Evolutionary conservation across 73 alveolate genomes (phyloP).

Genomic region (Diophrys appendiculata): DNA sequence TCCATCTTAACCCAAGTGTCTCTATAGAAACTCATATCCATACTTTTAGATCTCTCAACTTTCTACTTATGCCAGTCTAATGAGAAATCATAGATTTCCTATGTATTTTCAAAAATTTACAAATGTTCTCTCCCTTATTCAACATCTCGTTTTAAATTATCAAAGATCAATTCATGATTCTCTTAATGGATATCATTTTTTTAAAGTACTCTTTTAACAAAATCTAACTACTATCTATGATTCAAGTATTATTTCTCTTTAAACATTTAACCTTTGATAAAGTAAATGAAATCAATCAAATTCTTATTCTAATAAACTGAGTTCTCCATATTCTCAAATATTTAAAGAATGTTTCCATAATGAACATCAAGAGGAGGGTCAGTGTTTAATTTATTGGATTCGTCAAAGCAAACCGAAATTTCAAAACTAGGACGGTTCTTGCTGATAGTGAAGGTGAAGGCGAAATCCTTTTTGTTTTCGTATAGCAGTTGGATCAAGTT

Average conservation of each 20-base stretch:
- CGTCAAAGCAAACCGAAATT: constrained; percentile 57
- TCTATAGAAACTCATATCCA: constrained; percentile 58
- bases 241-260: neutral
- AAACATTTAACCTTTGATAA: constrained; percentile 12
- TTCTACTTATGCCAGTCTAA: constrained; percentile 47
- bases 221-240: neutral
- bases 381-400: constrained; percentile 36
- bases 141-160: constrained; percentile 38
- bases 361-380: constrained; percentile 69
- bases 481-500: constrained; percentile 47
- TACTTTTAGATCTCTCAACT: constrained; percentile 19
- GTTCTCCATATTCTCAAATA: constrained; percentile 47
- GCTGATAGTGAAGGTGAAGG: constrained; percentile 17
- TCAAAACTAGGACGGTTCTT: constrained; percentile 55
- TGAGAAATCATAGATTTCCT: constrained; percentile 62
- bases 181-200: constrained; percentile 13
- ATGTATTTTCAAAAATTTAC: constrained; percentile 29
- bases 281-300: constrained; percentile 36
- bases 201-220: neutral
- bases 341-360: constrained; percentile 23
- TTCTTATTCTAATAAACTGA: constrained; percentile 33
- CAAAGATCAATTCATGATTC: constrained; percentile 31
- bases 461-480: constrained; percentile 48
- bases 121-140: constrained; percentile 41
- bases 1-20: constrained; percentile 65